Evolutionary conservation across 2,329 filamentous ascomycete genomes (phyloP).

Genomic region (Corinectria fuckeliana): DNA sequence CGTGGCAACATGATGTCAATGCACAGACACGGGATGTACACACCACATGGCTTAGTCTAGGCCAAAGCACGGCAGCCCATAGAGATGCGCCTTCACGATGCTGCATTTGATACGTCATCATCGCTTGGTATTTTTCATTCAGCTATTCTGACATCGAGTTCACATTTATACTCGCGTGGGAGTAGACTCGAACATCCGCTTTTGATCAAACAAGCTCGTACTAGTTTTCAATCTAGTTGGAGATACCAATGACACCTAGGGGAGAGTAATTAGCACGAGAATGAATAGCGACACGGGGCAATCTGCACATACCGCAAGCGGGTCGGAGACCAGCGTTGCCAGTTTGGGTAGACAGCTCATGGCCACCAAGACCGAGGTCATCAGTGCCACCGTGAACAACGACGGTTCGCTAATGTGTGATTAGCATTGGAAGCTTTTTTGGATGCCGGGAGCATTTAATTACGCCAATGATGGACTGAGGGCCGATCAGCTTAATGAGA

Average conservation of each 20-base stretch:
- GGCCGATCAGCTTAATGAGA: conserved; percentile 93
- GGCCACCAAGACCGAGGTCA: conserved; percentile 90
- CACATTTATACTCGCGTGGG: background rate
- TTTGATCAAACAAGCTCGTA: conserved; percentile 10
- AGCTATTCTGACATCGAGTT: conserved; percentile 23
- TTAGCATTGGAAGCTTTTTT: conserved; percentile 3
- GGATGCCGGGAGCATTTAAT: conserved; percentile 36
- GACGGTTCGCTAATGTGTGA: conserved; percentile 76
- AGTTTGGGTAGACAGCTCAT: conserved; percentile 97
- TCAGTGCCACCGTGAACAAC: conserved; percentile 96
- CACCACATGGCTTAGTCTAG: background rate
- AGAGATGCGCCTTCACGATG: background rate
- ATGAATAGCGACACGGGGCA: background rate
- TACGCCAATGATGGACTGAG: conserved; percentile 93
- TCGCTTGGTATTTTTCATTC: conserved; percentile 23
- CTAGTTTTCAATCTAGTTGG: conserved; percentile 60
- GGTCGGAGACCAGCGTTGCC: conserved; percentile 93
- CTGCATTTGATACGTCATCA: conserved; percentile 10
- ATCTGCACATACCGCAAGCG: conserved; percentile 77
- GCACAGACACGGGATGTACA: background rate
- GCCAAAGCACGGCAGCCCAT: background rate
- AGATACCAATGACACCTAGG: conserved; percentile 88
- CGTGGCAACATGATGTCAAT: conserved; percentile 14
- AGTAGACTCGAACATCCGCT: background rate
- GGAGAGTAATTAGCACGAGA: conserved; percentile 20